A percentile compares a stretch with the other conserved stretches of the same genome.
phyloP scores from a whole-genome alignment of 768 basidiomycete genomes.

The Macrolepiota dolichaula region DNA sequence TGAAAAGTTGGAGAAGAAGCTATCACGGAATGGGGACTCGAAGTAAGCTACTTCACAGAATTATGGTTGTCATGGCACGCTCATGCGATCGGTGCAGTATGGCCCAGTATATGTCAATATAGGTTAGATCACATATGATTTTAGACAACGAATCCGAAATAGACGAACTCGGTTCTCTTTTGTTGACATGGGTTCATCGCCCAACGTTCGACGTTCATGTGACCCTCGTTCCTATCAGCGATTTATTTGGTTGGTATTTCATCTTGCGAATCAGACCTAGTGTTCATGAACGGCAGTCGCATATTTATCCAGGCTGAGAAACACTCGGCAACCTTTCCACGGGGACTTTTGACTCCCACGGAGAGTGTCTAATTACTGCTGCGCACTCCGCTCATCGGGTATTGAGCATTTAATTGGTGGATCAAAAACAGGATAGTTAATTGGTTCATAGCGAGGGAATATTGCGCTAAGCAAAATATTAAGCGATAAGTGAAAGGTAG shows the following conservation, averaged over 20 bases:
- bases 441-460: not conserved
- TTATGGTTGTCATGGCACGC: not conserved
- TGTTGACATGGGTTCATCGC: not conserved
- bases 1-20: conserved; percentile 74
- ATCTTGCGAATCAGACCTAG: not conserved
- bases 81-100: conserved; percentile 41
- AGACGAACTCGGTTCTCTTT: not conserved
- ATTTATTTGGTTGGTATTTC: not conserved
- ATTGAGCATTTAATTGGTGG: not conserved
- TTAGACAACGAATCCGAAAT: not conserved
- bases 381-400: not conserved
- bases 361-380: not conserved
- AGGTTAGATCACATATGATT: conserved; percentile 13
- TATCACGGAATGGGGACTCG: conserved; percentile 44
- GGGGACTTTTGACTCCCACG: not conserved
- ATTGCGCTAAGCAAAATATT: too few species aligned
- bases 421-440: not conserved
- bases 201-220: not conserved
- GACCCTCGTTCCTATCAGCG: not conserved
- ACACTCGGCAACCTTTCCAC: not conserved
- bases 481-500: not conserved
- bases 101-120: conserved; percentile 82
- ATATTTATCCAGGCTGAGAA: not conserved
- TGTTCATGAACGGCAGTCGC: not conserved
- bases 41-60: conserved; percentile 28